phyloP scores from a whole-genome alignment of 1,139 yeast species.

The Candida sojae region DNA sequence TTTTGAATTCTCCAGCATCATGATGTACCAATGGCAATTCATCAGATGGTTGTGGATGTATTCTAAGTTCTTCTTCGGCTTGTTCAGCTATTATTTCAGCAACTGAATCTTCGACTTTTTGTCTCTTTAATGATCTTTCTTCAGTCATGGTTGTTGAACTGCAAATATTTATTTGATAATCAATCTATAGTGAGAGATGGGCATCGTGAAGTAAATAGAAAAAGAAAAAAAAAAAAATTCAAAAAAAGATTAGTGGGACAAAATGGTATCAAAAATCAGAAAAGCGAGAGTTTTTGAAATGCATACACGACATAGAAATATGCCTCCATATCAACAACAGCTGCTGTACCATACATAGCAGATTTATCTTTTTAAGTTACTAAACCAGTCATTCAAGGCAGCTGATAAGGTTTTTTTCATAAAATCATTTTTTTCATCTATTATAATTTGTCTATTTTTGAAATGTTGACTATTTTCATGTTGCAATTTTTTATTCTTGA shows the following conservation, averaged over 20 bases:
- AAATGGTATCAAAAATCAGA: background rate
- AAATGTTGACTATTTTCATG: slow-evolving; percentile 5
- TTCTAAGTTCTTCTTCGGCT: slow-evolving; percentile 48
- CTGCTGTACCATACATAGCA: background rate
- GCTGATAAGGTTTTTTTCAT: slow-evolving; percentile 9
- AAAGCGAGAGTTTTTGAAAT: background rate
- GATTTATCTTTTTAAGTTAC: slow-evolving; percentile 5
- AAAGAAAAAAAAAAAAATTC: background rate
- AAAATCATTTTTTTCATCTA: slow-evolving; percentile 8
- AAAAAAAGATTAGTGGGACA: background rate
- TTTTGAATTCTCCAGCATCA: slow-evolving; percentile 58
- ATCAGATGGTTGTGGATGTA: slow-evolving; percentile 36
- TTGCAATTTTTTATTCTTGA: slow-evolving; percentile 10
- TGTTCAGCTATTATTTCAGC: slow-evolving; percentile 25
- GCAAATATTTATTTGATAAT: background rate
- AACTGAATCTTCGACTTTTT: slow-evolving; percentile 18
- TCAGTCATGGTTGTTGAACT: background rate
- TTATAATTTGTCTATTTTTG: slow-evolving; percentile 3
- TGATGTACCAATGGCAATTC: slow-evolving; percentile 26
- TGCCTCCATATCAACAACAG: too few relatives aligned
- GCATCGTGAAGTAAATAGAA: background rate
- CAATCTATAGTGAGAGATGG: background rate
- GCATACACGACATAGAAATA: background rate
- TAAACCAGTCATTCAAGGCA: slow-evolving; percentile 12
- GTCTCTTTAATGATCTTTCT: slow-evolving; percentile 21